phyloP scores from a whole-genome alignment of 2,329 filamentous ascomycete species.

The Ascochyta rabiei region DNA sequence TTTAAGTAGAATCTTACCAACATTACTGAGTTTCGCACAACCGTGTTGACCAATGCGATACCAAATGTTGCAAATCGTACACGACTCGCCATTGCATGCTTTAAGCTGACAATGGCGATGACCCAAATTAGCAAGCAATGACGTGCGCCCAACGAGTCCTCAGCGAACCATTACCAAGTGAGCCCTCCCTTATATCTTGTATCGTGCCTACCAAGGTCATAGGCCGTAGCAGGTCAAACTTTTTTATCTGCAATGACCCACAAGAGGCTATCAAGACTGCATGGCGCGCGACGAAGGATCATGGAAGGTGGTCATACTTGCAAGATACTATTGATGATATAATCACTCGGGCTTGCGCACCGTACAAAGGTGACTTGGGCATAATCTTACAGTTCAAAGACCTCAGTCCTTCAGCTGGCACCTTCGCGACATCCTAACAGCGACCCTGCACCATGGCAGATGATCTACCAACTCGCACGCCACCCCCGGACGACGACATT shows the following conservation, averaged over 20 bases:
- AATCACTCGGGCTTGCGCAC: neutral
- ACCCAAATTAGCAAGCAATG: conserved; percentile 6
- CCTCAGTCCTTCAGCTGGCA: too few relatives aligned
- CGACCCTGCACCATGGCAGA: neutral
- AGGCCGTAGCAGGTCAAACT: neutral
- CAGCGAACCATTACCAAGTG: conserved; percentile 1
- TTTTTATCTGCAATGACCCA: neutral
- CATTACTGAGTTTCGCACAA: conserved; percentile 10
- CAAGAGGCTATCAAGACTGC: neutral
- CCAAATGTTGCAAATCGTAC: neutral
- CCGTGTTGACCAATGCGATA: neutral
- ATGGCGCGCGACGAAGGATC: neutral
- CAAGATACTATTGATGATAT: neutral
- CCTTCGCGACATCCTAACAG: neutral
- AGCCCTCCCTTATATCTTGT: neutral
- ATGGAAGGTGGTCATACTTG: too few relatives aligned
- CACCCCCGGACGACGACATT: neutral
- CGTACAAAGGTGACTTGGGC: too few relatives aligned
- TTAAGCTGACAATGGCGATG: conserved; percentile 1
- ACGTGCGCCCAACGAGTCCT: conserved; percentile 2
- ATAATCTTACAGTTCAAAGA: too few relatives aligned
- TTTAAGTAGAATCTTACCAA: conserved; percentile 5
- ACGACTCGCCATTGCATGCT: neutral
- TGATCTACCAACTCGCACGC: neutral
- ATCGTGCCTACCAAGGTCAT: neutral